A percentile compares a stretch with the other conserved stretches of the same genome.
Evolutionary conservation across 2,329 filamentous ascomycete genomes (phyloP).

Genomic region (Uncinocarpus reesii): DNA sequence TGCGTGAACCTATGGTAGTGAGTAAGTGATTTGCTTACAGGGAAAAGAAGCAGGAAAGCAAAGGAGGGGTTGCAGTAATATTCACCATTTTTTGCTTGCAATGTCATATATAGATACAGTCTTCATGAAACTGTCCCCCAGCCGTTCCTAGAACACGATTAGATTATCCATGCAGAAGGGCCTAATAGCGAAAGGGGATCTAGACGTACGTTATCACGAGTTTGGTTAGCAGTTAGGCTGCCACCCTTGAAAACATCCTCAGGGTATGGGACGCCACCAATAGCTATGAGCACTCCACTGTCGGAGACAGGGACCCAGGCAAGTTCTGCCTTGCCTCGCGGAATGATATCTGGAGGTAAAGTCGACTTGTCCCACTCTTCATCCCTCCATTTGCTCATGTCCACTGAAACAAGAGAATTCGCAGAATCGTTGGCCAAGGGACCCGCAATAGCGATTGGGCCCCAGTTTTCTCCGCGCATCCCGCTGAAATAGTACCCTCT

Average conservation of each 20-base stretch:
- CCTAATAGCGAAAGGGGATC: not conserved
- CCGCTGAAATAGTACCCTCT: conserved; percentile 63
- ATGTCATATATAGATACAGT: conserved; percentile 33
- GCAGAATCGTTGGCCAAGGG: conserved; percentile 38
- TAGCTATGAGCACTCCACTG: conserved; percentile 29
- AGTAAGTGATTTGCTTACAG: not conserved
- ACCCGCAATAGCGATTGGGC: conserved; percentile 37
- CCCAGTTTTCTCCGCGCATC: conserved; percentile 43
- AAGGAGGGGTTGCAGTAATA: too few species aligned
- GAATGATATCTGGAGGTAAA: conserved; percentile 41
- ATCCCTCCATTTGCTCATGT: conserved; percentile 44
- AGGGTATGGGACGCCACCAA: conserved; percentile 30
- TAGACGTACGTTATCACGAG: conserved; percentile 18
- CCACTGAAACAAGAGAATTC: conserved; percentile 49
- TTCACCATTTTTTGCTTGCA: conserved; percentile 22
- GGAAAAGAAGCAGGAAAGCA: not conserved
- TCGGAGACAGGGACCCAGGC: conserved; percentile 47
- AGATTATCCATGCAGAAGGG: not conserved
- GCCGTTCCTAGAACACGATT: conserved; percentile 12
- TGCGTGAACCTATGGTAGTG: conserved; percentile 30
- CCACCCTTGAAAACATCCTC: conserved; percentile 15
- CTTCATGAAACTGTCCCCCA: conserved; percentile 30
- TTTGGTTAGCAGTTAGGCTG: conserved; percentile 10
- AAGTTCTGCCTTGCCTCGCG: conserved; percentile 53
- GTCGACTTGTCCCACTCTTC: conserved; percentile 50